Conservation (phyloP, 768 basidiomycete genomes). For the Tubosaeta sp. region DNA sequence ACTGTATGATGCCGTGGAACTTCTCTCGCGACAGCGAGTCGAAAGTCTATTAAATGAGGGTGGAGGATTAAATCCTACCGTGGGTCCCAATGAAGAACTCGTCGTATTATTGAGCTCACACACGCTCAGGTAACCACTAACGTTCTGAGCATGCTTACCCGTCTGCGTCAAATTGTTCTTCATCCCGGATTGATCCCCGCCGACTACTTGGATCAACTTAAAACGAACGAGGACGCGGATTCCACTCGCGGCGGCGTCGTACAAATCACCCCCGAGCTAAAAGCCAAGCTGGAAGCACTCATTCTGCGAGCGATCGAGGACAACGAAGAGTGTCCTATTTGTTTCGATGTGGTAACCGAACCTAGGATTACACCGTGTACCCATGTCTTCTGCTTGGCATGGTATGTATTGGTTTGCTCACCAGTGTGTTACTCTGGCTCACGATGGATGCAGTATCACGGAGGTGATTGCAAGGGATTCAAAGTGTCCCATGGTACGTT, state of each 20-base stretch:
- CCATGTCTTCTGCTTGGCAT: conserved; percentile 68
- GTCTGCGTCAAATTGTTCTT: conserved; percentile 76
- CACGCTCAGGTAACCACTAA: conserved; percentile 55
- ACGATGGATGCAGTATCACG: conserved; percentile 45
- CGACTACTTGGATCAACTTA: conserved; percentile 65
- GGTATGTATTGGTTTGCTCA: conserved; percentile 38
- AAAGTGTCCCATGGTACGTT: conserved; percentile 75
- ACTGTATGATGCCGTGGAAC: conserved; percentile 68
- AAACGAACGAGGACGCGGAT: conserved; percentile 26
- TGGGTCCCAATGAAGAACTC: conserved; percentile 17
- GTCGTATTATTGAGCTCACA: conserved; percentile 1
- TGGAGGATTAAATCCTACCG: conserved; percentile 40
- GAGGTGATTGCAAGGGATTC: conserved; percentile 66
- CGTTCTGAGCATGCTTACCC: conserved; percentile 79
- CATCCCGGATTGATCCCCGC: conserved; percentile 73
- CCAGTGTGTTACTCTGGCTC: background rate
- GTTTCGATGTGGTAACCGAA: conserved; percentile 55
- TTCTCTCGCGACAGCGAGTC: conserved; percentile 58
- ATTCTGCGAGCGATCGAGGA: conserved; percentile 73
- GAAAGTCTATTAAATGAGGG: conserved; percentile 45
- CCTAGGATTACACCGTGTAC: conserved; percentile 71
- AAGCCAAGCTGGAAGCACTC: conserved; percentile 48
- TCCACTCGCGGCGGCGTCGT: conserved; percentile 21
- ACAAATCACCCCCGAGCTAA: conserved; percentile 51
- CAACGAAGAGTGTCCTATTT: conserved; percentile 79